Percentiles rank a stretch among this genome's conserved stretches.
Evolutionary conservation across 257 asterid genomes (phyloP).

Genomic region (Nicotiana attenuata): DNA sequence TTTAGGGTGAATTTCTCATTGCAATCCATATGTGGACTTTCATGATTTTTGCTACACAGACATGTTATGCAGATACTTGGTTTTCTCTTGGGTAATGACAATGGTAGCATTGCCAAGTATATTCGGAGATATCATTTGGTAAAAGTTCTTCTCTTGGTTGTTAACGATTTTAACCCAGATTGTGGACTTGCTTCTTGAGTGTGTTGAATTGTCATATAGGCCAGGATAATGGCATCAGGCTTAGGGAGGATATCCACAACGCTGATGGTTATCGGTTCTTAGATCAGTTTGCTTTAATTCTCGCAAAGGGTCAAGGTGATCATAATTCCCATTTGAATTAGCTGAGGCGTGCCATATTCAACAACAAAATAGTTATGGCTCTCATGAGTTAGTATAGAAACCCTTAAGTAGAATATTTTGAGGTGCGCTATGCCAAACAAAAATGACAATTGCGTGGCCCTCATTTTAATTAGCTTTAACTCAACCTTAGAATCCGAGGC

Average conservation of each 20-base stretch:
- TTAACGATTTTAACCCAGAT: conserved; percentile 81
- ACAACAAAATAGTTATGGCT: too few species aligned
- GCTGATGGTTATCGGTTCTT: conserved; percentile 97
- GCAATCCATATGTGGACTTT: too few species aligned
- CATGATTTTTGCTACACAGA: too few species aligned
- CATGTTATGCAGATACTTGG: conserved; percentile 61
- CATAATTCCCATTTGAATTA: conserved; percentile 31
- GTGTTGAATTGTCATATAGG: conserved; percentile 82
- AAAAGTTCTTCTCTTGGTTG: conserved; percentile 86
- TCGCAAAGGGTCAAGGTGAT: conserved; percentile 52
- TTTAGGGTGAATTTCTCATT: too few species aligned
- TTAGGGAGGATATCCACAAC: conserved; percentile 94
- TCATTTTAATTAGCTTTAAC: too few species aligned
- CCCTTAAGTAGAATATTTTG: too few species aligned
- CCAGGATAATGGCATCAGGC: conserved; percentile 86
- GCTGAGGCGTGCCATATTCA: too few species aligned
- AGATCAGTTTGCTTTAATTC: conserved; percentile 90
- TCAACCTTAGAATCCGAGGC: too few species aligned
- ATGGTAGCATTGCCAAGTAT: conserved; percentile 89
- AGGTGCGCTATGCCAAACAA: too few species aligned
- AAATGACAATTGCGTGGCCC: too few species aligned
- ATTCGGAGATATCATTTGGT: conserved; percentile 91
- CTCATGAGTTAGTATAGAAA: too few species aligned
- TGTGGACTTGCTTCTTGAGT: conserved; percentile 92
- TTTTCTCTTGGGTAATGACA: conserved; percentile 88